These are phyloP conservation scores for Gonapodya sp. DNA, from an alignment of 192 early-diverging fungal genomes.

Conservation along the genomic window DNA sequence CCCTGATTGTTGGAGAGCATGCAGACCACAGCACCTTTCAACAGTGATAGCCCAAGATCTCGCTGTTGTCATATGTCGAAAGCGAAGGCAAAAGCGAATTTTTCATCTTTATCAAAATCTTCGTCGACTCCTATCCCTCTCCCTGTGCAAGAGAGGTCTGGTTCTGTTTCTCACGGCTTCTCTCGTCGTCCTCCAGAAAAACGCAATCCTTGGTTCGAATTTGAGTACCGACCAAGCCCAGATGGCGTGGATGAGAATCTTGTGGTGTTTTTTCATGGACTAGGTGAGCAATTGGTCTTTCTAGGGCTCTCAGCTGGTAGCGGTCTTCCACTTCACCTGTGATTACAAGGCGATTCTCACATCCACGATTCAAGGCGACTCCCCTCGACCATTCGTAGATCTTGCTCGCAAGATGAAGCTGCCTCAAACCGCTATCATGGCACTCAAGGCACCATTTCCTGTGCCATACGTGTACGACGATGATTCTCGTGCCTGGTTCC, in stretches of 20 bases:
- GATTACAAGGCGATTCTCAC: background rate
- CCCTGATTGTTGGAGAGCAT: background rate
- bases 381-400: slow-evolving; percentile 44
- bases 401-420: slow-evolving; percentile 50
- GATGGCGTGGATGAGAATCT: slow-evolving; percentile 53
- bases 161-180: background rate
- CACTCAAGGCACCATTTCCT: slow-evolving; percentile 43
- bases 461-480: slow-evolving; percentile 54
- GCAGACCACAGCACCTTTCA: background rate
- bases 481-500: slow-evolving; percentile 46
- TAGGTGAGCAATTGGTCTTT: slow-evolving; percentile 28
- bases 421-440: slow-evolving; percentile 59
- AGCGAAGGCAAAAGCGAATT: background rate
- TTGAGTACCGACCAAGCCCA: slow-evolving; percentile 31
- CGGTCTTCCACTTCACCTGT: background rate
- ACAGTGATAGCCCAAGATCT: too few species aligned
- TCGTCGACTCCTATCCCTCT: background rate
- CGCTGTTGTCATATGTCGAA: too few species aligned
- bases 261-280: slow-evolving; percentile 62
- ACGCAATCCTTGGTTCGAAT: slow-evolving; percentile 18
- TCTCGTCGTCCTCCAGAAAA: background rate
- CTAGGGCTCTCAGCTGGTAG: background rate
- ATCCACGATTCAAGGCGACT: slow-evolving; percentile 23
- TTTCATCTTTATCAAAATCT: background rate
- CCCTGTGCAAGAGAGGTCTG: background rate